A percentile compares a stretch with the other conserved stretches of the same genome.
phyloP scores from a whole-genome alignment of 2,329 filamentous ascomycete species.

The Orbilia javanica region DNA sequence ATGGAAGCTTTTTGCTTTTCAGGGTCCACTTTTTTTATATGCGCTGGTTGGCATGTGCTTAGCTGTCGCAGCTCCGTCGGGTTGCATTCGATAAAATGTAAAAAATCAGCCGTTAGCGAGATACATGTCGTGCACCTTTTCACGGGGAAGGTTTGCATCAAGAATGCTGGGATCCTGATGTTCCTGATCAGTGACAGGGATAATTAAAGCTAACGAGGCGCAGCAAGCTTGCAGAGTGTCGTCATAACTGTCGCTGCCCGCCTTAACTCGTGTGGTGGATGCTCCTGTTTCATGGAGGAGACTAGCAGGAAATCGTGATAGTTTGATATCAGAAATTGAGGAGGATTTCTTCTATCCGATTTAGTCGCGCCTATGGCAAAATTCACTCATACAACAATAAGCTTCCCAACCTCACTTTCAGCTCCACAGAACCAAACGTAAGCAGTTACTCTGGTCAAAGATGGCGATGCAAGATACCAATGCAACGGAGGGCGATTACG shows the following conservation, averaged over 20 bases:
- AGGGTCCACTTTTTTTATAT: slow-evolving; percentile 6
- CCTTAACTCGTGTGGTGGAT: slow-evolving; percentile 14
- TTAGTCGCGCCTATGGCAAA: slow-evolving; percentile 47
- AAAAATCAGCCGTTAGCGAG: slow-evolving; percentile 15
- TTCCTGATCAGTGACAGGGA: slow-evolving; percentile 10
- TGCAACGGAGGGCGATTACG: slow-evolving; percentile 20
- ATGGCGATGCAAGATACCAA: slow-evolving; percentile 30
- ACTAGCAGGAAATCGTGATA: slow-evolving; percentile 38
- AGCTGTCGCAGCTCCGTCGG: slow-evolving; percentile 1
- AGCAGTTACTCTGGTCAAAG: slow-evolving; percentile 10
- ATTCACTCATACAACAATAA: slow-evolving; percentile 46
- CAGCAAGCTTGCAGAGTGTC: slow-evolving; percentile 25
- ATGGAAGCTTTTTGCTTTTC: slow-evolving; percentile 16
- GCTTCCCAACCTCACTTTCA: slow-evolving; percentile 24
- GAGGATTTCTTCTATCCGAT: slow-evolving; percentile 5
- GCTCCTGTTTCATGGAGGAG: slow-evolving; percentile 25
- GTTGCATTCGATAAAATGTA: slow-evolving; percentile 31
- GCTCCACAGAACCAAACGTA: slow-evolving; percentile 32
- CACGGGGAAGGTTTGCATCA: neutral
- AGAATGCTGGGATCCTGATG: neutral
- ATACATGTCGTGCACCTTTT: neutral
- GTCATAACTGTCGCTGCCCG: slow-evolving; percentile 30
- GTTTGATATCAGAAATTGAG: slow-evolving; percentile 30
- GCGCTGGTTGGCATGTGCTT: slow-evolving; percentile 1
- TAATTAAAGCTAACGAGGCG: slow-evolving; percentile 14